A percentile compares a stretch with the other conserved stretches of the same genome.
Conservation (phyloP, 306 rosid genomes). For the Chamaecrista fasciculata region DNA sequence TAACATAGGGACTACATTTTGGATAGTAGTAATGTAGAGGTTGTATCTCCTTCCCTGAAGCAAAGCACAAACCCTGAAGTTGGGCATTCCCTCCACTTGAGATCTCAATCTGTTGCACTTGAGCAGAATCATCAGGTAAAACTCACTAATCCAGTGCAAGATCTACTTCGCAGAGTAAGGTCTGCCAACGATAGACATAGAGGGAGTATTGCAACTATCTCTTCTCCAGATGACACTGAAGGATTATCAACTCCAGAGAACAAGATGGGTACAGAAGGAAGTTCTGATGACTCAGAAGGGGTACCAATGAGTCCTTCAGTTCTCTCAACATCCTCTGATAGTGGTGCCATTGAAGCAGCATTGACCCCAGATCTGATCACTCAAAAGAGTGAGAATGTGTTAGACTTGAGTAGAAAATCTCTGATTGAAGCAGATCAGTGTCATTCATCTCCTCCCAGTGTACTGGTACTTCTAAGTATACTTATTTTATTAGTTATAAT, state of each 20-base stretch:
- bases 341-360: constrained; percentile 34
- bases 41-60: constrained; percentile 33
- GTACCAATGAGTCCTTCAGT: constrained; percentile 41
- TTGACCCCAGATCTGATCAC: constrained; percentile 29
- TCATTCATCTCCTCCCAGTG: constrained; percentile 59
- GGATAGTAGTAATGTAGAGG: constrained; percentile 38
- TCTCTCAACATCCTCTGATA: constrained; percentile 40
- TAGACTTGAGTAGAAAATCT: constrained; percentile 24
- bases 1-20: constrained; percentile 43
- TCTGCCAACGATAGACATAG: constrained; percentile 34
- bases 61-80: constrained; percentile 34
- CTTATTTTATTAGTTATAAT: not conserved
- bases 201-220: constrained; percentile 27
- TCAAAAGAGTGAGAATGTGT: constrained; percentile 41
- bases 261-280: constrained; percentile 16
- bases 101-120: constrained; percentile 41
- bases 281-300: constrained; percentile 29
- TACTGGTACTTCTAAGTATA: constrained; percentile 42
- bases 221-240: constrained; percentile 36
- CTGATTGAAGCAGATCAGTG: constrained; percentile 31
- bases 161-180: constrained; percentile 43
- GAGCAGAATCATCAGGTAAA: constrained; percentile 18
- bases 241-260: constrained; percentile 16
- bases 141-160: constrained; percentile 40
- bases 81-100: constrained; percentile 24